Conservation (phyloP, 129 eudicot genomes). For the Silybum marianum region DNA sequence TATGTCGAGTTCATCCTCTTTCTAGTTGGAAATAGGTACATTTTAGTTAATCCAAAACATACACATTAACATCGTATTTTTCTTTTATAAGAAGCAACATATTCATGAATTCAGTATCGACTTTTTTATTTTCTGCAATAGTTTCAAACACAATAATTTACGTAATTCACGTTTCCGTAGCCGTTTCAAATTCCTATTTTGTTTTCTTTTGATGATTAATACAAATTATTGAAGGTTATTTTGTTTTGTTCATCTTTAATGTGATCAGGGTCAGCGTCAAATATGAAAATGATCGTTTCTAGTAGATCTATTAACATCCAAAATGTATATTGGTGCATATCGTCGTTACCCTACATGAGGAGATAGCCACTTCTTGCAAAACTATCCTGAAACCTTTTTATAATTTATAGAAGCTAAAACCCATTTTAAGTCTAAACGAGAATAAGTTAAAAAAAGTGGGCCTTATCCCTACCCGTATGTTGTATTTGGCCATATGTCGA, state of each 20-base stretch:
- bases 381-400: neutral
- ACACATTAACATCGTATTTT: neutral
- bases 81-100: neutral
- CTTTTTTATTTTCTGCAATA: neutral
- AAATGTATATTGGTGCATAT: neutral
- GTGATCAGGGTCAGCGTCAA: neutral
- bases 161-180: neutral
- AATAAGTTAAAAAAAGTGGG: neutral
- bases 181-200: neutral
- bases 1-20: neutral
- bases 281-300: neutral
- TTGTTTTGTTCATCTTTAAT: neutral
- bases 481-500: neutral
- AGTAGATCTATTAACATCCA: neutral
- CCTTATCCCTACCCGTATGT: neutral
- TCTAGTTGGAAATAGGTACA: neutral
- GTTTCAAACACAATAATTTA: neutral
- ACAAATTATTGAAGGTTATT: neutral
- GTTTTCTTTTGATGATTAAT: slow-evolving; percentile 20
- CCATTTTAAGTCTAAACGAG: neutral
- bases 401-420: neutral
- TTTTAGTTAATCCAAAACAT: too few species aligned
- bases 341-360: neutral
- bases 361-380: neutral
- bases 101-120: neutral